Evolutionary conservation across 192 early-diverging fungal genomes (phyloP).

Genomic region (Rhizoclosmatium sp.): DNA sequence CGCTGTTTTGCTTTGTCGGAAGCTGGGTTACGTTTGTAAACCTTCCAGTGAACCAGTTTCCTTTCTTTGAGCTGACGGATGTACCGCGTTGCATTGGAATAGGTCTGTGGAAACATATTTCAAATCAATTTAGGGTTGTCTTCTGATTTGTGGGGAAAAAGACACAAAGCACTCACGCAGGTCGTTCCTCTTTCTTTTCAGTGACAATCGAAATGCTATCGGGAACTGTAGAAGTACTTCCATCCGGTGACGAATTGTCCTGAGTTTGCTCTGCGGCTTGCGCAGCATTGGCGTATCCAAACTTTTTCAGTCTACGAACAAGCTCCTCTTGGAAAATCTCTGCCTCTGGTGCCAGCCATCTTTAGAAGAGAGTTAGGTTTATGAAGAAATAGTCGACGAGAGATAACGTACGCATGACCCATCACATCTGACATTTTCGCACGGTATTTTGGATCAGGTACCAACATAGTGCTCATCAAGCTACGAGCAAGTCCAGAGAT

Average conservation of each 20-base stretch:
- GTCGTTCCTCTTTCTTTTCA: background rate
- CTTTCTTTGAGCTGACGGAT: background rate
- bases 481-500: conserved; percentile 34
- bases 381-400: too few relatives aligned
- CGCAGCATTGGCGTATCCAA: background rate
- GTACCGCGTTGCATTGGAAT: background rate
- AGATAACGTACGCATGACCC: conserved; percentile 46
- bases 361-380: background rate
- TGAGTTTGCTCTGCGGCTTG: background rate
- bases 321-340: conserved; percentile 47
- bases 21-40: too few relatives aligned
- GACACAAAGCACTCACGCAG: too few relatives aligned
- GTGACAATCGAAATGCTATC: background rate
- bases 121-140: too few relatives aligned
- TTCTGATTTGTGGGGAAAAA: too few relatives aligned
- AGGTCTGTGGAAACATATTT: background rate
- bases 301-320: conserved; percentile 11
- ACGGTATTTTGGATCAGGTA: conserved; percentile 58
- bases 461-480: conserved; percentile 57
- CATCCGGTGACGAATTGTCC: background rate
- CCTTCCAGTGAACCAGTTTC: too few relatives aligned
- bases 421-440: conserved; percentile 63
- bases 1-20: too few relatives aligned
- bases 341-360: conserved; percentile 47
- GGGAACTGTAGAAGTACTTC: background rate